Evolutionary conservation across 257 asterid genomes (phyloP).

Genomic region (Euphrasia confusa): DNA sequence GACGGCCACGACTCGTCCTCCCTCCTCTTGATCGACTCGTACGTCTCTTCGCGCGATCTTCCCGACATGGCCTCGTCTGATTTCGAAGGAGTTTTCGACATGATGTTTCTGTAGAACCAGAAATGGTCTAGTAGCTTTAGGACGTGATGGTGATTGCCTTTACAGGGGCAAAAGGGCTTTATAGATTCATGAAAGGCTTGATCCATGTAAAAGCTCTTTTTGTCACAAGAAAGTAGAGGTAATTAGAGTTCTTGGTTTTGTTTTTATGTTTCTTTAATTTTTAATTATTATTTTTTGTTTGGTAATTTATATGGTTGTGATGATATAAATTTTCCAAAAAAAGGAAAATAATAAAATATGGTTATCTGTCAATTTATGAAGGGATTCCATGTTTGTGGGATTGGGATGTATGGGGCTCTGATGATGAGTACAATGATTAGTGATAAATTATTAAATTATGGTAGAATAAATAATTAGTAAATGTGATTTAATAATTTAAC

Average conservation of each 20-base stretch:
- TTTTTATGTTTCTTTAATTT: neutral
- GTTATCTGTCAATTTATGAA: constrained; percentile 31
- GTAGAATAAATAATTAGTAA: too few species aligned
- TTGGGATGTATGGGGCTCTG: constrained; percentile 30
- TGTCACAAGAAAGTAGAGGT: constrained; percentile 27
- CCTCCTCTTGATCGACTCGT: constrained; percentile 34
- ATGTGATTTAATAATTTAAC: too few species aligned
- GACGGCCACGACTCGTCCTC: neutral
- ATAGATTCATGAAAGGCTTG: constrained; percentile 23
- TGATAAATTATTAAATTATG: too few species aligned
- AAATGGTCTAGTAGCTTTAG: constrained; percentile 43
- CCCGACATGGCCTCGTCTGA: constrained; percentile 22
- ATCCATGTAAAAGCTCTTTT: constrained; percentile 19
- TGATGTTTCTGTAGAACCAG: constrained; percentile 37
- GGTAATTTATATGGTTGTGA: constrained; percentile 20
- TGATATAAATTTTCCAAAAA: constrained; percentile 16
- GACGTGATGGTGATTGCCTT: constrained; percentile 25
- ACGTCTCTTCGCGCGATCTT: constrained; percentile 50
- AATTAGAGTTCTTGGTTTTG: constrained; percentile 20
- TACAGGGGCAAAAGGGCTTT: neutral
- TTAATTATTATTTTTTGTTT: neutral
- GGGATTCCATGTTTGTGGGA: constrained; percentile 50
- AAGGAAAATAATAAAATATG: constrained; percentile 18
- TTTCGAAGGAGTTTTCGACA: neutral
- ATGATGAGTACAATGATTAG: neutral